Evolutionary conservation across 2,329 filamentous ascomycete species (phyloP), one percentile per base, ranked within the genome.

Genomic region (Ophiosphaerella herpotricha): DNA sequence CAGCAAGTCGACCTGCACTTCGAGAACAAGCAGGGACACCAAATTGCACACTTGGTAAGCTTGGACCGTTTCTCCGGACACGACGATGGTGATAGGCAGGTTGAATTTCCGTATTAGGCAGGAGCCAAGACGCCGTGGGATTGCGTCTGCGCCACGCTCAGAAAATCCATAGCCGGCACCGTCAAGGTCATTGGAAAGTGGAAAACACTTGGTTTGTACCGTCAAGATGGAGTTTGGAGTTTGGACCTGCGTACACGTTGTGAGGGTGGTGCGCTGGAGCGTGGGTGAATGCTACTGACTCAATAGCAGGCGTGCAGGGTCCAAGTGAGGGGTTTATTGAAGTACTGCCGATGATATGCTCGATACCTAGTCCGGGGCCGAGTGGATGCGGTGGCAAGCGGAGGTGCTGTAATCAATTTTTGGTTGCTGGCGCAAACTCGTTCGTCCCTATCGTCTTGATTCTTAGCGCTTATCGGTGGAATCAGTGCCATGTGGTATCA

Each of bases 121-220:
- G 60, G 60, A 54, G 61, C 60, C 58, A 63, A 63, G 57, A 39
- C 32, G 12, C 3, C n/a, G 32, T 45, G 43, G 48, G 40, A 50
- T 51, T 50, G 35, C 35, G 34, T 45, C 21, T 26, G 46, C 52
- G 44, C 53, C 50, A 52, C 40, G 21, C 43, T 46, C 45, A 53
- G 35, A 46, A 18, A 38, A 32, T 33, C 33, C 23, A 36, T 40
- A 14, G 35, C 38, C 38, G 48, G 42, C 39, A 32, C 43, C 43
- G 29, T 41, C 41, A 41, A 34, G 44, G 45, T 42, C 37, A 47
- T 47, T 21, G 23, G 23, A 31, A 38, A 29, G 37, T 21, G 39
- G 24, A 31, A 14, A 26, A 12, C 7, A 11, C 7, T 3, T 12
- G 18, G 6, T 13, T 38, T 18, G 13, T 24, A 21, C 18, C 24